These are phyloP conservation scores for Lasiosphaeria ovina DNA, from an alignment of 495 filamentous ascomycete genomes.

Conservation along the genomic window DNA sequence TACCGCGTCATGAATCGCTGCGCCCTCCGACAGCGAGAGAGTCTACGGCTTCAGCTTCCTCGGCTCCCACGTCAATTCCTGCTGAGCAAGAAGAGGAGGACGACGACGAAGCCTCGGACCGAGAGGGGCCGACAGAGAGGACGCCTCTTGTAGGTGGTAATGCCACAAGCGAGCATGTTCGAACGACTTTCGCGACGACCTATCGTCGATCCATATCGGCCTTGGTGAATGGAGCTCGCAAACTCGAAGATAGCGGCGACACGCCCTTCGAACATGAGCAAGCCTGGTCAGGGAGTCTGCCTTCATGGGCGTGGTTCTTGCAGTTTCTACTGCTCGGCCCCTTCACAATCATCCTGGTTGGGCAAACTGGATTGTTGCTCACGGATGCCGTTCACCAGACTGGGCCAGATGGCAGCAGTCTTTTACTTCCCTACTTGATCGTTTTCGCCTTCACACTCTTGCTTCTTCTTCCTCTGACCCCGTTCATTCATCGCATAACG, in stretches of 20 bases:
- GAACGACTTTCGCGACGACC: slow-evolving; percentile 73
- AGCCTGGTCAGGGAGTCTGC: slow-evolving; percentile 74
- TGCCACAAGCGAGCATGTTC: slow-evolving; percentile 41
- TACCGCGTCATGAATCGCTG: slow-evolving; percentile 19
- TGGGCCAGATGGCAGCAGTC: slow-evolving; percentile 68
- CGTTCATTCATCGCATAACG: slow-evolving; percentile 83
- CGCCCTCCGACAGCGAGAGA: slow-evolving; percentile 15
- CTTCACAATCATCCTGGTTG: slow-evolving; percentile 69
- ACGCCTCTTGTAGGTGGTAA: slow-evolving; percentile 67
- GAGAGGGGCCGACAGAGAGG: slow-evolving; percentile 66
- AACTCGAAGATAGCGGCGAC: slow-evolving; percentile 21
- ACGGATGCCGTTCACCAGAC: slow-evolving; percentile 75
- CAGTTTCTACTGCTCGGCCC: slow-evolving; percentile 82
- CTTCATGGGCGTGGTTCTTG: slow-evolving; percentile 79
- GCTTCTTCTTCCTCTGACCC: slow-evolving; percentile 72
- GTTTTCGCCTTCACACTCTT: slow-evolving; percentile 66
- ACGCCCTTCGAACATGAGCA: slow-evolving; percentile 76
- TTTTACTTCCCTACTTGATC: slow-evolving; percentile 66
- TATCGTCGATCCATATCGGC: slow-evolving; percentile 48
- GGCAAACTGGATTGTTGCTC: slow-evolving; percentile 70
- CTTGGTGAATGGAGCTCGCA: slow-evolving; percentile 33
- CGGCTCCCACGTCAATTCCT: slow-evolving; percentile 1
- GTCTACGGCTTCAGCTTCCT: slow-evolving; percentile 13
- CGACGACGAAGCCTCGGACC: slow-evolving; percentile 47
- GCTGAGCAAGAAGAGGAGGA: slow-evolving; percentile 29